phyloP scores from a whole-genome alignment of 495 filamentous ascomycete genomes.

The Hypoxylon fragiforme region DNA sequence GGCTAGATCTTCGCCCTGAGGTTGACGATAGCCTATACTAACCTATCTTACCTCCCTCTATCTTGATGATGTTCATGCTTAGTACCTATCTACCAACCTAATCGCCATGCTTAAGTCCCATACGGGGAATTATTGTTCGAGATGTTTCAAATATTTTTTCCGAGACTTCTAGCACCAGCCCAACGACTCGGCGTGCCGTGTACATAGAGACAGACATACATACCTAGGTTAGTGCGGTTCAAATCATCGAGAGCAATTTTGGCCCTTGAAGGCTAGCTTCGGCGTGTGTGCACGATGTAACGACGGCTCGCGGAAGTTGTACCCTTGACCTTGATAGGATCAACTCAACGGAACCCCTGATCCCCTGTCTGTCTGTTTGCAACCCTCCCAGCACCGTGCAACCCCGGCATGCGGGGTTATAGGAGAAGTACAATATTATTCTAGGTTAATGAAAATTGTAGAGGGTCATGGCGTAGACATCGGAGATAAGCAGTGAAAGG shows the following conservation, averaged over 20 bases:
- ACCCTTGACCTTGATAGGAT: conserved; percentile 33
- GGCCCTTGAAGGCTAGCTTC: conserved; percentile 17
- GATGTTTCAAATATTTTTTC: no score
- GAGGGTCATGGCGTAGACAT: conserved; percentile 13
- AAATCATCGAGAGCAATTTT: conserved; percentile 13
- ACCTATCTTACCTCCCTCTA: neutral
- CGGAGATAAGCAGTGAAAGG: conserved; percentile 34
- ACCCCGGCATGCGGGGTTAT: conserved; percentile 33
- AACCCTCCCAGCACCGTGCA: conserved; percentile 28
- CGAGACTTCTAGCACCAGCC: neutral
- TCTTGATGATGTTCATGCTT: neutral
- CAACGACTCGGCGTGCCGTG: neutral
- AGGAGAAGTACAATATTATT: conserved; percentile 20
- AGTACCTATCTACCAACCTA: neutral
- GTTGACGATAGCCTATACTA: neutral
- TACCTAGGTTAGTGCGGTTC: no score
- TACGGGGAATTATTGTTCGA: no score
- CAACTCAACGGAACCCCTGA: conserved; percentile 28
- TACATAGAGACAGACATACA: conserved; percentile 3
- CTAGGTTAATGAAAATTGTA: conserved; percentile 5
- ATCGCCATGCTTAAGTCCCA: no score
- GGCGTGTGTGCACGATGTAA: conserved; percentile 28
- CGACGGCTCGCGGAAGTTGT: conserved; percentile 36
- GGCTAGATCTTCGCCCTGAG: conserved; percentile 13
- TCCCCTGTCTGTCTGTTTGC: conserved; percentile 15